Percentiles rank a stretch among this genome's conserved stretches.
phyloP scores from a whole-genome alignment of 495 filamentous ascomycete species.

The Halenospora varia region DNA sequence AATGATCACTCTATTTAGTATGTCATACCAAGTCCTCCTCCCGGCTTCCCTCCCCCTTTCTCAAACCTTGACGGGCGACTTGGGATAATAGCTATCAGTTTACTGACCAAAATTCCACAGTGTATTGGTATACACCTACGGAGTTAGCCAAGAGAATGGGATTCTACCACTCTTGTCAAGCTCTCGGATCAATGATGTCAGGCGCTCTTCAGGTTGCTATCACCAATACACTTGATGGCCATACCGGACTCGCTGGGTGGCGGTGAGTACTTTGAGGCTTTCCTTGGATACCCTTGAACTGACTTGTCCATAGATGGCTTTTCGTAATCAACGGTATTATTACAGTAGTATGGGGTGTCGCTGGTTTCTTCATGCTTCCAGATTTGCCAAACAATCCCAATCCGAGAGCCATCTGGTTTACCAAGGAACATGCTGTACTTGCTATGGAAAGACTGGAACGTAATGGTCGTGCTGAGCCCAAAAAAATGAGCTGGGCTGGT shows the following conservation, averaged over 20 bases:
- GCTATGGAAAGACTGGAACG: slow-evolving; percentile 30
- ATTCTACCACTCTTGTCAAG: slow-evolving; percentile 13
- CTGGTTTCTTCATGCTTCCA: background rate
- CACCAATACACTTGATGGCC: background rate
- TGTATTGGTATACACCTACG: background rate
- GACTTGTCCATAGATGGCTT: background rate
- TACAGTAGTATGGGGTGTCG: background rate
- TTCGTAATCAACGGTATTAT: background rate
- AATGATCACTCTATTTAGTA: background rate
- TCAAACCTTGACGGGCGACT: slow-evolving; percentile 13
- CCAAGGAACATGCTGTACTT: slow-evolving; percentile 23
- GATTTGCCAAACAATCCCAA: slow-evolving; percentile 24
- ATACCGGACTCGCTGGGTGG: no score
- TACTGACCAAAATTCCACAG: background rate
- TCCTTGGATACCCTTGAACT: no score
- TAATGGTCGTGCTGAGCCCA: slow-evolving; percentile 31
- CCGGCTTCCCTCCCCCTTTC: slow-evolving; percentile 13
- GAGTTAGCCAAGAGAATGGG: background rate
- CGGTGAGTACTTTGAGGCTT: no score
- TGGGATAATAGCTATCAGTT: background rate
- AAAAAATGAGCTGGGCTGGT: slow-evolving; percentile 33
- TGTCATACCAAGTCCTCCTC: background rate
- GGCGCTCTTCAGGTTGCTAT: slow-evolving; percentile 23
- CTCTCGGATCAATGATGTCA: slow-evolving; percentile 25
- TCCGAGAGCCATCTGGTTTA: slow-evolving; percentile 35